phyloP scores from a whole-genome alignment of 805 yeast genomes.

The Schizosaccharomyces osmophilus region DNA sequence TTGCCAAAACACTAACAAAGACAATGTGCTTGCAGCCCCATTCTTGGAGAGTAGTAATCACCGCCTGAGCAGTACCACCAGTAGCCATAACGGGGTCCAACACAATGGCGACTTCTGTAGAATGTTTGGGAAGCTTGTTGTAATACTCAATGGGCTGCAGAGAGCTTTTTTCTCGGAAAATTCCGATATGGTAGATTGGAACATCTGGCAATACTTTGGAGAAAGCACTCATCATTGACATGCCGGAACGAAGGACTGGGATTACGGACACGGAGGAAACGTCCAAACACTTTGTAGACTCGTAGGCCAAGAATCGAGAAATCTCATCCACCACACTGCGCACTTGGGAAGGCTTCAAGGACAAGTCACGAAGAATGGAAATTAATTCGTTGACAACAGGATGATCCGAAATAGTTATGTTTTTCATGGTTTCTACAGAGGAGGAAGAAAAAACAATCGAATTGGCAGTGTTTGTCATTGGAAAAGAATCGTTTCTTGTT shows the following conservation, averaged over 20 bases:
- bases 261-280: constrained; percentile 6
- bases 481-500: no score
- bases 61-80: constrained; percentile 16
- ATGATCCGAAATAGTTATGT: background rate
- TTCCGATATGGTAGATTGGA: constrained; percentile 14
- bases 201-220: constrained; percentile 11
- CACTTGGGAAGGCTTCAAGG: background rate
- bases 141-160: constrained; percentile 15
- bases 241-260: constrained; percentile 15
- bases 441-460: background rate
- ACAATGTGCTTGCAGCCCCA: constrained; percentile 14
- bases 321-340: background rate
- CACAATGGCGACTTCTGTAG: constrained; percentile 10
- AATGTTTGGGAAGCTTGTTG: constrained; percentile 12
- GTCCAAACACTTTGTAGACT: background rate
- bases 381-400: background rate
- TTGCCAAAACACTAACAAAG: constrained; percentile 11
- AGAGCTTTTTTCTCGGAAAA: constrained; percentile 13
- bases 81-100: constrained; percentile 16
- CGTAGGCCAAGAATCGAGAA: background rate
- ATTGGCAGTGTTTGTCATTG: background rate
- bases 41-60: constrained; percentile 9
- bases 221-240: constrained; percentile 13
- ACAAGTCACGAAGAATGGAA: background rate
- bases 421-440: background rate